Evolutionary conservation across 208 protist genomes (phyloP), one percentile per base, ranked within the genome.

Genomic region (Polymyxa betae): DNA sequence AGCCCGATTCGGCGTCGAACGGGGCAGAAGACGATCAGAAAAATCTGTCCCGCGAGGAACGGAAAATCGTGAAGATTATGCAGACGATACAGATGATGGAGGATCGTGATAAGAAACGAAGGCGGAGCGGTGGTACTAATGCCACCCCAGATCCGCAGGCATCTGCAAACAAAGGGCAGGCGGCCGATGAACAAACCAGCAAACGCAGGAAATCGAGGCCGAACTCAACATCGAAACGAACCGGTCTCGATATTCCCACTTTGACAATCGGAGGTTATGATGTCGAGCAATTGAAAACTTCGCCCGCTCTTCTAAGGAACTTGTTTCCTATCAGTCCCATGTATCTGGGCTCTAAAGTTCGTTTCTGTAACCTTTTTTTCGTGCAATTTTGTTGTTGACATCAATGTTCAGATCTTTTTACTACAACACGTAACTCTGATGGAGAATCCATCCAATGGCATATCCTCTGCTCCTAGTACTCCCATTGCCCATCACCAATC

Each of bases 81-180:
- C 72, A 82, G 40, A 82, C 72, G 40, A 82, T 82, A 82, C 72
- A 82, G 72, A 38, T 82, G n/a, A 82, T 82, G 72, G 72, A 82
- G 35, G 72, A 82, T 82, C 5, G 72, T 40, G 72, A 82, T 43
- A 82, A 82, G n/a, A 82, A 82, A n/a, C 5, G 72, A 35, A 5
- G 72, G 10, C n/a, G 72, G n/a, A 82, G 72, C 40, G n/a, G n/a
- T 5, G 72, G 72, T 43, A n/a, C 10, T 35, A 82, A n/a, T n/a
- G 72, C 5, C 72, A 38, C 72, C 72, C 5, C 16, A 82, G 40
- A 43, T 20, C 24, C 12, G 5, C 5, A 60, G 49, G 24, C 49
- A 60, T 24, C 49, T 60, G 49, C 49, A 29, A 60, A 60, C 5
- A 24, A 60, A 5, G 49, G 5, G 49, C 12, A 60, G 5, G 49